Percentiles rank a stretch among this genome's conserved stretches.
phyloP scores from a whole-genome alignment of 176 grass and related monocot species.

The maize (Zea mays) region Zm-B73-REFERENCE-NAM-5.0 NC_050096.1:207744501-207745000 shows the following conservation, averaged over 20 bases:
- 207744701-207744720: conserved; percentile 13
- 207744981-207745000: conserved; percentile 58
- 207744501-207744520: conserved; percentile 37
- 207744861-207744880: conserved; percentile 19
- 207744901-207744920: conserved; percentile 35
- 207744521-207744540: conserved; percentile 57
- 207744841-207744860: background rate
- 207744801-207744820: background rate
- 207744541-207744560: conserved; percentile 52
- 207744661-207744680: conserved; percentile 5
- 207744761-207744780: background rate
- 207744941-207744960: conserved; percentile 43
- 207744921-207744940: conserved; percentile 33
- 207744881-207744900: conserved; percentile 43
- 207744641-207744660: conserved; percentile 35
- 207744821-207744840: conserved; percentile 28
- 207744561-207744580: conserved; percentile 55
- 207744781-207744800: conserved; percentile 6
- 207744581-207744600: conserved; percentile 48
- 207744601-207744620: conserved; percentile 42
- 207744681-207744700: conserved; percentile 10
- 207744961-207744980: conserved; percentile 45
- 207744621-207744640: conserved; percentile 29
- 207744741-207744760: background rate
- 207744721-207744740: conserved; percentile 24